Evolutionary conservation across 805 yeast species (phyloP), one percentile per base, ranked within the genome.

Genomic region (Saccharomycopsis malanga): DNA sequence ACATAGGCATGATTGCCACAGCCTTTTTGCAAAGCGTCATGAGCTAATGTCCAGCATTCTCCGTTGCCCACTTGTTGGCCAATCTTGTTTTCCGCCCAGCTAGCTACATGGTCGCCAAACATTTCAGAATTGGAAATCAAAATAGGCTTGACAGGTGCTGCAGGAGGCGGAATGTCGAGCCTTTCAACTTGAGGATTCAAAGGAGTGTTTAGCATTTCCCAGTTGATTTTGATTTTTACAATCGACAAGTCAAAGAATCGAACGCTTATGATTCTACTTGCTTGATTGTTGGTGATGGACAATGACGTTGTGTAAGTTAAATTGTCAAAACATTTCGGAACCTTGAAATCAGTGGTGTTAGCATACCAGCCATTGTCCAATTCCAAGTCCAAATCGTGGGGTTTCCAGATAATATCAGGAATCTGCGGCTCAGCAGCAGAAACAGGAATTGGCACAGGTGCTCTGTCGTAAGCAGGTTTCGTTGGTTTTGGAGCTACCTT

Each of bases 1-100:
- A 74, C 71, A 59, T 76, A 75, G 0, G 82, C 81, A 56, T 74
- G 76, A 24, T 69, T 73, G 0, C 81, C 81, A 56, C 81, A 76
- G 0, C 77, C 77, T 49, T 73, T 71, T 42, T 63, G 58, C 36
- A 77, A 61, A 0, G 81, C 79, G 42, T 74, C 74, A 44, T 67
- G 71, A 0, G 81, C 82, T 48, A 77, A 66, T 29, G 77, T 77
- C 81, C 81, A 77, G 54, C 83, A 76, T 54, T 77, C 81, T 4
- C 83, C 83, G 34, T 69, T 58, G 2, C 79, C 80, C 9, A 77
- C 79, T 42, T 61, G 59, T 41, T 67, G 63, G 5, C 79, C 79
- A 27, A 62, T 53, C 18, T 68, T 66, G 21, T 66, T 70, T 52
- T 74, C 77, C 57, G 72, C 66, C 83, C 82, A 77, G 24, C 69